Base-by-base conservation (phyloP, 805 yeast genomes). In the Cyberlindnera bimundalis region DNA sequence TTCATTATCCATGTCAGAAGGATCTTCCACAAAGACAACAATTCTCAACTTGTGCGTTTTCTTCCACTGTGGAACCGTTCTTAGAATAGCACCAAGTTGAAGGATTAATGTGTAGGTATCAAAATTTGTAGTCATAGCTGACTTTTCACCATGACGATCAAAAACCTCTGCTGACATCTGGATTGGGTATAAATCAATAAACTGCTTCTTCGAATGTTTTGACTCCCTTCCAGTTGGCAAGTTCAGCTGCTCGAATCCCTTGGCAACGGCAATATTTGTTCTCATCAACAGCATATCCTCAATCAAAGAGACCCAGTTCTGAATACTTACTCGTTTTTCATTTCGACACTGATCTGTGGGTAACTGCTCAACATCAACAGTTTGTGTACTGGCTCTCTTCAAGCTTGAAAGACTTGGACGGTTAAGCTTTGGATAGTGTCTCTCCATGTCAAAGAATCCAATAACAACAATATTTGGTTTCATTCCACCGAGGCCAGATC, bases 401-500 rank as follows among this genome's bases (percentile, higher is more conserved):
- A 12, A 10, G 13, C 15, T n/a, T 4, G 29, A 12, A 4, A 36
- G 20, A 12, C 27, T 21, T 11, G 37, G 38, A 23, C 36, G 47
- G 14, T 27, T 9, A 15, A 23, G 11, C 5, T 18, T 30, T 19
- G 54, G 52, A 30, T 51, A 59, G 44, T 62, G 64, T 25, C 59
- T 61, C 7, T 60, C 62, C 45, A 82, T 68, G 56, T 91, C 96
- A 52, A 82, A 86, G 55, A 89, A 89, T 0, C 98, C 98, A 24
- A 93, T 46, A 0, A 93, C 95, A 0, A 96, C 87, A 38, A 93
- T 90, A 58, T 93, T 93, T 2, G 99, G 99, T 54, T 78, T 83
- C 99, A 93, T 93, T 11, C 96, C 97, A 7, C 99, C 99, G n/a
- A 93, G 68, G 0, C 99, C 99, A 3, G 96, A 84, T 0, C 97